Conservation (phyloP, 169 alveolate genomes). For the Plasmodium cynomolgi region DNA sequence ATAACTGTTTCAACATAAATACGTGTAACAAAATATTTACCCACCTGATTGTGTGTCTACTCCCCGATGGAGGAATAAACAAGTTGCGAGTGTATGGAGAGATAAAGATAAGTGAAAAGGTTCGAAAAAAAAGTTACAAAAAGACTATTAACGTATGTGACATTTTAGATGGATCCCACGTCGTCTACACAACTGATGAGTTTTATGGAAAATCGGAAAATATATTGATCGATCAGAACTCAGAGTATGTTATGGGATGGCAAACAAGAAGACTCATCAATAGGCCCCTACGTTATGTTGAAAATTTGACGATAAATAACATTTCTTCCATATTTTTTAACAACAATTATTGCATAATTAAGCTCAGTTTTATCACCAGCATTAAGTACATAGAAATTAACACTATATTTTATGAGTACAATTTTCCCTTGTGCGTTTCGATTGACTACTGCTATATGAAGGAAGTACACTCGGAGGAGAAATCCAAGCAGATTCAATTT, state of each 20-base stretch:
- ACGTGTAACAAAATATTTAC: constrained; percentile 74
- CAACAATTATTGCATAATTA: constrained; percentile 70
- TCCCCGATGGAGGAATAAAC: constrained; percentile 81
- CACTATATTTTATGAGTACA: constrained; percentile 74
- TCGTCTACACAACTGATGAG: constrained; percentile 74
- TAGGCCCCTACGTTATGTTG: constrained; percentile 69
- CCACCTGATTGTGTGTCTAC: constrained; percentile 73
- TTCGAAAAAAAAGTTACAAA: constrained; percentile 43
- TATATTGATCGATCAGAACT: constrained; percentile 62
- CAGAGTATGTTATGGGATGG: constrained; percentile 73
- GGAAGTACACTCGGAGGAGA: constrained; percentile 57
- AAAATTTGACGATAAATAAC: constrained; percentile 55
- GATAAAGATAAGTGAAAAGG: constrained; percentile 60
- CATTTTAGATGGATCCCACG: constrained; percentile 68
- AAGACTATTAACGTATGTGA: constrained; percentile 63
- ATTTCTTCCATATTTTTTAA: constrained; percentile 61
- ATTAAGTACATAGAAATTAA: constrained; percentile 73
- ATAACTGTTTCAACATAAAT: constrained; percentile 74
- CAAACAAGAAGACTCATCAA: constrained; percentile 72
- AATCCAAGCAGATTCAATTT: constrained; percentile 51
- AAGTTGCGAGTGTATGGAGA: constrained; percentile 81
- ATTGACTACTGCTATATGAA: constrained; percentile 59
- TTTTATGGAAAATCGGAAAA: constrained; percentile 73
- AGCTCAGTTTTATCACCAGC: constrained; percentile 58
- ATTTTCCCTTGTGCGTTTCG: constrained; percentile 69